phyloP scores from a whole-genome alignment of 805 yeast genomes.

The Wickerhamiella qilinensis region DNA sequence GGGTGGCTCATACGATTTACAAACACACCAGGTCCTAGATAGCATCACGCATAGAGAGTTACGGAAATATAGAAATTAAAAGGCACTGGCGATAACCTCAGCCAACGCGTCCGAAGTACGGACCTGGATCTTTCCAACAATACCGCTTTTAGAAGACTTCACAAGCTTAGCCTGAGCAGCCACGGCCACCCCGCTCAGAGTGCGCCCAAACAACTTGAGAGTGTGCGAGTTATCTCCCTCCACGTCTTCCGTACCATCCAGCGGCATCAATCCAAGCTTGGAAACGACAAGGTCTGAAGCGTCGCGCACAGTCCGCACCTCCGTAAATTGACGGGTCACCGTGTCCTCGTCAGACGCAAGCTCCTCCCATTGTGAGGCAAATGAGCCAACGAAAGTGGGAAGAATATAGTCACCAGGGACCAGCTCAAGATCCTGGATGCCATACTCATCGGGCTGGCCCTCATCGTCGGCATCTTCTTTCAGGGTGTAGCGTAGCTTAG shows the following conservation, averaged over 20 bases:
- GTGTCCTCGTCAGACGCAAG: constrained; percentile 37
- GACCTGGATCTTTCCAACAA: constrained; percentile 30
- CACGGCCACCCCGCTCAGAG: constrained; percentile 29
- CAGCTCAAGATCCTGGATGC: constrained; percentile 62
- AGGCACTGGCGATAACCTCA: constrained; percentile 31
- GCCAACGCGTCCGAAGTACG: constrained; percentile 31
- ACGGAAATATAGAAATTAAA: no score
- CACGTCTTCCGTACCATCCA: constrained; percentile 58
- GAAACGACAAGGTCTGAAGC: constrained; percentile 38
- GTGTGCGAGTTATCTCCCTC: constrained; percentile 42
- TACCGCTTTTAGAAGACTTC: constrained; percentile 27
- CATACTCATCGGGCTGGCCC: constrained; percentile 89
- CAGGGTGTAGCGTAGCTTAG: constrained; percentile 55
- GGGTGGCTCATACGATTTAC: no score
- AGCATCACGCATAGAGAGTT: no score
- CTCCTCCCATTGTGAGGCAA: constrained; percentile 59
- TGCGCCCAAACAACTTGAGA: constrained; percentile 71
- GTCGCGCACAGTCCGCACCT: constrained; percentile 32
- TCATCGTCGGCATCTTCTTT: constrained; percentile 65
- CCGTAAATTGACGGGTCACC: constrained; percentile 51
- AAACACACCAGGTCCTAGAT: no score
- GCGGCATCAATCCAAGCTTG: constrained; percentile 47
- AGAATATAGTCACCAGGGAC: constrained; percentile 66
- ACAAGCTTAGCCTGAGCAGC: constrained; percentile 30
- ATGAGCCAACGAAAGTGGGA: constrained; percentile 66